Conservation (phyloP, 169 alveolate species). For the Cyclospora cayetanensis region DNA sequence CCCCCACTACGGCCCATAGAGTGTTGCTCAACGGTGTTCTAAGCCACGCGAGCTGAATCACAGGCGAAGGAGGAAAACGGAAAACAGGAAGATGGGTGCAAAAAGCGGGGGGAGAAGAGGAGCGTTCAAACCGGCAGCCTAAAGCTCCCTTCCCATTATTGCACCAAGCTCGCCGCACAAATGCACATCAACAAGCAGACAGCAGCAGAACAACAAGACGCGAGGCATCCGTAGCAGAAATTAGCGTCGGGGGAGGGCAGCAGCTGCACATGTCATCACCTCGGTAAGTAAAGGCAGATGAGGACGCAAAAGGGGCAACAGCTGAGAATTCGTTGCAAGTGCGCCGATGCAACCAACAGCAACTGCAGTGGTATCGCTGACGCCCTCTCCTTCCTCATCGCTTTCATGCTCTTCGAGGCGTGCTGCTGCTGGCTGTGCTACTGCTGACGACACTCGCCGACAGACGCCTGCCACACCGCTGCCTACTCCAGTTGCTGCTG, state of each 20-base stretch:
- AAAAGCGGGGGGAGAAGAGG: no score
- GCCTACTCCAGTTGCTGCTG: conserved; percentile 25
- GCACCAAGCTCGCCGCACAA: no score
- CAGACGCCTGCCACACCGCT: not conserved
- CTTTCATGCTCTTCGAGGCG: conserved; percentile 20
- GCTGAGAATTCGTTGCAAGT: conserved; percentile 14
- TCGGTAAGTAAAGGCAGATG: conserved; percentile 17
- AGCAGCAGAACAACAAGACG: no score
- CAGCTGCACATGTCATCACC: no score
- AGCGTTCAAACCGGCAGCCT: no score
- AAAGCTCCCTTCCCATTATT: no score
- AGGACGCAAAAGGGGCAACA: conserved; percentile 48
- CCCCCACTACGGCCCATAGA: conserved; percentile 32
- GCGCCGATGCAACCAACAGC: conserved; percentile 52
- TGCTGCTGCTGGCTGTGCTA: not conserved
- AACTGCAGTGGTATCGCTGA: conserved; percentile 9
- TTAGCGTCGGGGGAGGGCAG: no score
- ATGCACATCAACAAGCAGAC: no score
- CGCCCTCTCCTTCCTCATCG: conserved; percentile 13
- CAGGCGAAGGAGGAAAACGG: not conserved
- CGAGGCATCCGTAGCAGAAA: no score
- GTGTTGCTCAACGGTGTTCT: conserved; percentile 28
- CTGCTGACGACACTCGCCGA: conserved; percentile 20
- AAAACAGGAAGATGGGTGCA: no score
- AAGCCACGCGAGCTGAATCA: conserved; percentile 35